A percentile compares a stretch with the other conserved stretches of the same genome.
Conservation (phyloP, 208 protist species). For the Crithidia thermophila region DNA sequence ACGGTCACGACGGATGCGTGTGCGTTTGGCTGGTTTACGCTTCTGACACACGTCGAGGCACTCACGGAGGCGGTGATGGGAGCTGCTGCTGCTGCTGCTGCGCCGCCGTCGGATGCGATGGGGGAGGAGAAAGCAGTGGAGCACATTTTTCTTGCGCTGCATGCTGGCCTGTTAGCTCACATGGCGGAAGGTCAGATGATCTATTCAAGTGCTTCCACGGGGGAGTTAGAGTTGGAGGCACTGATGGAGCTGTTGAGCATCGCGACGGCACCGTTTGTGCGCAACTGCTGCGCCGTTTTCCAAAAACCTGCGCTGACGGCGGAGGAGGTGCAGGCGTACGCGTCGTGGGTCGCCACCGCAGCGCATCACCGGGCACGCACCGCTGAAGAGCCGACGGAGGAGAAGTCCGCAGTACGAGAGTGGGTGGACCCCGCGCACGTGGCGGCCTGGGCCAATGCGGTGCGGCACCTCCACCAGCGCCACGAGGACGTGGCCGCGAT, state of each 20-base stretch:
- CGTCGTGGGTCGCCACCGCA: not conserved
- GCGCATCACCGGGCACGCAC: constrained; percentile 14
- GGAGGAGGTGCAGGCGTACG: constrained; percentile 10
- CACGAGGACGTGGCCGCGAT: not conserved
- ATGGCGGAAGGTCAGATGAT: not conserved
- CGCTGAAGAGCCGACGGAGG: not conserved
- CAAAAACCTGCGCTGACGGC: not conserved
- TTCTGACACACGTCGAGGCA: constrained; percentile 34
- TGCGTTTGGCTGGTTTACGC: constrained; percentile 51
- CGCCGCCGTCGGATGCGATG: not conserved
- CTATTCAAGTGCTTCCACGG: not conserved
- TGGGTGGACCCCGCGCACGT: constrained; percentile 35
- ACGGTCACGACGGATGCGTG: constrained; percentile 64
- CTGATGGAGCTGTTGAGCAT: constrained; percentile 31
- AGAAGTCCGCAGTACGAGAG: constrained; percentile 1
- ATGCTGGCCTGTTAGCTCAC: constrained; percentile 13
- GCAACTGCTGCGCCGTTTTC: constrained; percentile 12
- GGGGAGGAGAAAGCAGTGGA: constrained; percentile 17
- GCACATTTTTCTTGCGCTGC: constrained; percentile 33
- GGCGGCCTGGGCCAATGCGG: constrained; percentile 15
- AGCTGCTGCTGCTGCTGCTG: not conserved
- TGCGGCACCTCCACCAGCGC: constrained; percentile 2
- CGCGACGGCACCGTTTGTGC: constrained; percentile 21
- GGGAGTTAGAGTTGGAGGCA: constrained; percentile 27
- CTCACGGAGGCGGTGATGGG: constrained; percentile 20